Evolutionary conservation across 805 yeast species (phyloP).

Genomic region (Metschnikowia koreensis): DNA sequence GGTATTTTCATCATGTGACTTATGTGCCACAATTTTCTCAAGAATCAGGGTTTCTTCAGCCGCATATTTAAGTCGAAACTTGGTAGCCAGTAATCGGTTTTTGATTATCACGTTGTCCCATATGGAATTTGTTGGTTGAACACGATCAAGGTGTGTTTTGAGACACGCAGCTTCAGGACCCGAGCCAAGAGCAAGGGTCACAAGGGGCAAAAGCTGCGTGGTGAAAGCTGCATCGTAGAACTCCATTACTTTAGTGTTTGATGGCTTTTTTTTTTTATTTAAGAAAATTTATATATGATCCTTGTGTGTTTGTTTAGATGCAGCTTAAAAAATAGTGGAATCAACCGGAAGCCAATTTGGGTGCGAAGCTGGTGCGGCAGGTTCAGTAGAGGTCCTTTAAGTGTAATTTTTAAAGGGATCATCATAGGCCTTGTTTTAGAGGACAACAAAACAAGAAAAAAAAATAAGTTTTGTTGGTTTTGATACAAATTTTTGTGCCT

Average conservation of each 20-base stretch:
- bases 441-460: not conserved
- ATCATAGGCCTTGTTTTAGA: not conserved
- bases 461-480: too few species aligned
- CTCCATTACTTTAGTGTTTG: constrained; percentile 26
- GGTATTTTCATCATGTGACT: constrained; percentile 4
- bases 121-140: constrained; percentile 18
- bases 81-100: constrained; percentile 33
- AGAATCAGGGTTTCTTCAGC: constrained; percentile 5
- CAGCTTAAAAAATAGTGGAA: not conserved
- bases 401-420: too few species aligned
- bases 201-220: constrained; percentile 38
- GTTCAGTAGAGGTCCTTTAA: not conserved
- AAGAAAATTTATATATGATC: too few species aligned
- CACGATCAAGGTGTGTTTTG: constrained; percentile 12
- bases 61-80: constrained; percentile 26
- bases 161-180: constrained; percentile 6
- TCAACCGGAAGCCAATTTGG: not conserved
- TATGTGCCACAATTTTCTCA: constrained; percentile 6
- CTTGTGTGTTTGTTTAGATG: too few species aligned
- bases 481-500: too few species aligned
- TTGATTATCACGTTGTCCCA: constrained; percentile 42
- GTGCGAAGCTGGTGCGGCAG: not conserved
- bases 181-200: constrained; percentile 16
- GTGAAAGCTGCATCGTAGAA: constrained; percentile 26
- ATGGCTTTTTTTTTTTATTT: not conserved